A percentile compares a stretch with the other conserved stretches of the same genome.
Evolutionary conservation across 1,284 basidiomycete species (phyloP).

Genomic region (Kwoniella shivajii): DNA sequence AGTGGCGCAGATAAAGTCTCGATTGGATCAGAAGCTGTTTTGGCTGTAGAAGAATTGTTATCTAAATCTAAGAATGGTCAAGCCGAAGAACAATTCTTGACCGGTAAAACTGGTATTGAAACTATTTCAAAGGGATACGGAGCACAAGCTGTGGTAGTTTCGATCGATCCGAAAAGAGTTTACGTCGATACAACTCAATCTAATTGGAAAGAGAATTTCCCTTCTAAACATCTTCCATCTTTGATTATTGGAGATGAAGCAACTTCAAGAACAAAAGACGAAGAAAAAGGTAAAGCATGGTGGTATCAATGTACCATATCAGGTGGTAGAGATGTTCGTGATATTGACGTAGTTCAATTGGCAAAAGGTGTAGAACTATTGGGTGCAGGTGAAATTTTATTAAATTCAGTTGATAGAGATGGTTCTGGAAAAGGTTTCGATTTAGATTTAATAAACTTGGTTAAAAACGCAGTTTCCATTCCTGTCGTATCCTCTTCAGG

Average conservation of each 20-base stretch:
- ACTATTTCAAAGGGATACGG: conserved; percentile 89
- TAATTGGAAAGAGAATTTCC: conserved; percentile 64
- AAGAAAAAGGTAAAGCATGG: conserved; percentile 78
- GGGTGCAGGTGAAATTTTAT: conserved; percentile 91
- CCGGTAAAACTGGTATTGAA: conserved; percentile 78
- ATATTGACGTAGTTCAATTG: conserved; percentile 89
- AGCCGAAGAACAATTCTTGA: conserved; percentile 50
- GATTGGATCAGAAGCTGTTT: conserved; percentile 93
- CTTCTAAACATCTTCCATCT: conserved; percentile 51
- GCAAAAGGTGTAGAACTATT: conserved; percentile 83
- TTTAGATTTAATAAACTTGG: conserved; percentile 74
- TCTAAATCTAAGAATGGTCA: conserved; percentile 58
- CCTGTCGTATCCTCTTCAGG: conserved; percentile 95
- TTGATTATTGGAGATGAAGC: conserved; percentile 55
- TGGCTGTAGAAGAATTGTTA: conserved; percentile 83
- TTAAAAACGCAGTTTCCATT: conserved; percentile 76
- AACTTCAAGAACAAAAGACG: conserved; percentile 58
- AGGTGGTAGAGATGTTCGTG: conserved; percentile 84
- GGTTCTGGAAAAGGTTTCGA: conserved; percentile 94
- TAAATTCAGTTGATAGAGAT: conserved; percentile 97
- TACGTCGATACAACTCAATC: conserved; percentile 69
- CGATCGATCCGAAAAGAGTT: conserved; percentile 88
- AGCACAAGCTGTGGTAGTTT: conserved; percentile 96
- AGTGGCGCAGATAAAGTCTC: conserved; percentile 94
- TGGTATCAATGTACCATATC: conserved; percentile 99